Base-by-base conservation (phyloP, 306 rosid species). In the Cyamopsis tetragonoloba region DNA sequence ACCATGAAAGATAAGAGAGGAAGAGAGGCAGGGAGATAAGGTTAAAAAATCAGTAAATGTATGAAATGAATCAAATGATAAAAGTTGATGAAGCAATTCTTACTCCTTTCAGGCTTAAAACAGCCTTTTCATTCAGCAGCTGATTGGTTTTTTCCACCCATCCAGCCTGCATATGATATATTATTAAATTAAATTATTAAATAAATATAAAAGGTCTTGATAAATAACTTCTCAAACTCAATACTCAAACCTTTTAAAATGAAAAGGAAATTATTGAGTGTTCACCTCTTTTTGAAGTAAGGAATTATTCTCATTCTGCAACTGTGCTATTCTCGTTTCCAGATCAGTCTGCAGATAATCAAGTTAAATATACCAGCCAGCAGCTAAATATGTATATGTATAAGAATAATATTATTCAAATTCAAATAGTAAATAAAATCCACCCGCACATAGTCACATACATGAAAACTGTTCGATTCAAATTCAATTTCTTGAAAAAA, bases 271-370 rank as follows among this genome's bases (percentile, higher is more conserved):
- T 2, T 48, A 30, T 31, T 15, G 63, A 66, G 47, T 20, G n/a
- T 18, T 31, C 70, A 78, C 96, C 95, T 85, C 86, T 70, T 78
- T 83, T 47, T 60, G 75, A 78, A 86, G 71, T 66, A 84, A 81
- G 20, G 86, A 88, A 72, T 80, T 70, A 31, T 59, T 88, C 68
- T 81, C 95, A 15, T 61, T 66, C 86, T 62, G 82, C 59, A 86
- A 65, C 42, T 72, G 84, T 50, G 70, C 76, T 57, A 87, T 63
- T 79, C 76, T 84, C 85, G 58, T 72, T 72, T 80, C 89, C 71
- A 82, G 77, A 66, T 66, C 73, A 41, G 70, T 79, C 98, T 87
- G 87, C 68, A 80, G 69, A 64, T 44, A 17, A 58, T 71, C 59
- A 34, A 27, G 46, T 76, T 60, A 74, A 53, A 31, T 34, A 62